Base-by-base conservation (phyloP, 768 basidiomycete species). In the Suillus subluteus region DNA sequence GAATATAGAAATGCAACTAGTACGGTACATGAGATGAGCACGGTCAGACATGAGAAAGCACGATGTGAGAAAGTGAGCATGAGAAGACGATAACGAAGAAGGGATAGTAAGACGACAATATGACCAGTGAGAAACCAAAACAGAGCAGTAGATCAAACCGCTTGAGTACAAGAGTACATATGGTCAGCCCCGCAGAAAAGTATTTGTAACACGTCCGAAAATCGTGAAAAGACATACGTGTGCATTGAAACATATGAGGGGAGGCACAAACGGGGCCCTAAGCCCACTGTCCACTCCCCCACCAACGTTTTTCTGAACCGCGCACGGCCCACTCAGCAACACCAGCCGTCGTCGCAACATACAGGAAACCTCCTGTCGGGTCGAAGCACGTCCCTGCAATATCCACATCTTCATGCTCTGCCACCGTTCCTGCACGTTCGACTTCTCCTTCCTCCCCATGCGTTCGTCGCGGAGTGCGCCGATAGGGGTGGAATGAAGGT, bases 241-340 rank as follows among this genome's bases (percentile, higher is more conserved):
- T 16, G 58, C 54, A 12, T 55, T 32, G 32, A 32, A 55, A 32
- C 30, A 59, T 9, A 9, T 3, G 58, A 41, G 9, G 58, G 23
- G 23, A 59, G 23, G n/a, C 23, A 23, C n/a, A 16, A 38, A n/a
- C 37, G n/a, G 16, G 26, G 16, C 23, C 2, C 3, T 59, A 59
- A 41, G 79, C 82, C 80, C 83, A 84, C 44, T 73, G 72, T 1
- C 82, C 81, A 69, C 81, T 84, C 54, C 82, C 78, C 88, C 89
- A 92, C 90, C 90, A 93, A 62, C 85, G 80, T 81, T 90, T 91
- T 68, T 89, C 89, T 16, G 87, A 86, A 6, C 89, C 90, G 26
- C 85, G 81, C 62, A 96, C 81, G 54, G 84, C 81, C 91, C 92
- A 96, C 74, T 95, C 94, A 8, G 88, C 89, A 32, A 96, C 81